Base-by-base conservation (phyloP, 2,329 filamentous ascomycete genomes). In the Dothideomycetes sp. region DNA sequence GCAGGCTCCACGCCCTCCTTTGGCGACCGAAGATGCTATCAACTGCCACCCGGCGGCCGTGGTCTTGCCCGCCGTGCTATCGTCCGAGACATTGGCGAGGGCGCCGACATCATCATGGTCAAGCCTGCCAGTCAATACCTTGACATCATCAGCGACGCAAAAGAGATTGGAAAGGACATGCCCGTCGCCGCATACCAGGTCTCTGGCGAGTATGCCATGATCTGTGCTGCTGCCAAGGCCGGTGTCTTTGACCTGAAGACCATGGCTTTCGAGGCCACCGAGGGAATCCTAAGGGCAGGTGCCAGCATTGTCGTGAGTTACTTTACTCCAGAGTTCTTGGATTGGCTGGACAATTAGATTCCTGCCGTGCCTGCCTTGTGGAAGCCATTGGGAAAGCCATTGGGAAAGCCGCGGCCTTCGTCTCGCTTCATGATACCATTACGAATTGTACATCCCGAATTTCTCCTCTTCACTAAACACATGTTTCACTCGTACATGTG, bases 81-180 rank as follows among this genome's bases (percentile, higher is more conserved):
- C 48, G 68, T 78, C 31, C 77, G 91, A 50, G 91, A 98, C 58
- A 89, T 98, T 50, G 74, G 73, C 47, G 91, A 98, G 64, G 91
- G 91, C 18, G 91, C 91, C 15, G 91, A 98, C 56, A 86, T 95
- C 51, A 94, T 98, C 64, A 95, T 98, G 89, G 91, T 98, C 46
- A 98, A 98, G 72, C 91, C 91, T 2, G 91, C 91, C 8, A 84
- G 84, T 52, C 86, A 89, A 61, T 98, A 94, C 60, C 73, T 98
- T 34, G 91, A 98, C 63, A 94, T 98, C 53, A 96, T 98, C 60
- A 86, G 84, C 50, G 91, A 98, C 57, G 91, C 91, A 38, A 96
- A 94, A 69, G 87, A 95, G 39, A 74, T 96, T 39, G 89, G 85
- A 43, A 82, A 80, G 57, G 87, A 96, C 60, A 72, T 96, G 61